Evolutionary conservation across 1,139 yeast genomes (phyloP).

Genomic region (Suhomyces anneliseae): DNA sequence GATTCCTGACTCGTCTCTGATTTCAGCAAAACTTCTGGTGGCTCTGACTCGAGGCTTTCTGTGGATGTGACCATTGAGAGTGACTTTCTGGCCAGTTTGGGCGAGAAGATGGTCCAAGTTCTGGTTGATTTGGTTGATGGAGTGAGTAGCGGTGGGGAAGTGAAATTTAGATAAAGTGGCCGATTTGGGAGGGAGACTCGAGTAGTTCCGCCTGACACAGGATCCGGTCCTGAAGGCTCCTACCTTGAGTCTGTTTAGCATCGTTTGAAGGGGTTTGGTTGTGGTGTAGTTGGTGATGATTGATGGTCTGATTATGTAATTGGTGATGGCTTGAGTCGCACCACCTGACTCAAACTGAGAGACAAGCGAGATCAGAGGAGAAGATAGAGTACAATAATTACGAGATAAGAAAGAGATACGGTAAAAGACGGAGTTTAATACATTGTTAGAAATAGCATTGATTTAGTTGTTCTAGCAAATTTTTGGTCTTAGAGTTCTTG

Average conservation of each 20-base stretch:
- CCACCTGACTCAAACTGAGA: no score
- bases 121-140: slow-evolving; percentile 21
- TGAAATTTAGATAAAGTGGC: slow-evolving; percentile 33
- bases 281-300: background rate
- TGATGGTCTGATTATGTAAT: background rate
- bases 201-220: background rate
- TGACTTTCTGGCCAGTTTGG: slow-evolving; percentile 21
- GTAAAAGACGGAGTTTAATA: no score
- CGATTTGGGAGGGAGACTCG: slow-evolving; percentile 23
- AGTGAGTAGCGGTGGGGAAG: slow-evolving; percentile 41
- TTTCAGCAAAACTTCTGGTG: slow-evolving; percentile 60
- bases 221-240: background rate
- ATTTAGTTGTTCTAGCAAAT: no score
- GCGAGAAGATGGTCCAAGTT: slow-evolving; percentile 12
- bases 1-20: slow-evolving; percentile 70
- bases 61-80: slow-evolving; percentile 79
- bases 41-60: slow-evolving; percentile 57
- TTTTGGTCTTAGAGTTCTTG: no score
- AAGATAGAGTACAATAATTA: no score
- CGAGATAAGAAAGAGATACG: no score
- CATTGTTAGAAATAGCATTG: no score
- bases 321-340: background rate
- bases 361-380: no score
- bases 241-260: background rate
- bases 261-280: background rate